phyloP scores from a whole-genome alignment of 2,329 filamentous ascomycete species.

The Pseudogymnoascus sp. region DNA sequence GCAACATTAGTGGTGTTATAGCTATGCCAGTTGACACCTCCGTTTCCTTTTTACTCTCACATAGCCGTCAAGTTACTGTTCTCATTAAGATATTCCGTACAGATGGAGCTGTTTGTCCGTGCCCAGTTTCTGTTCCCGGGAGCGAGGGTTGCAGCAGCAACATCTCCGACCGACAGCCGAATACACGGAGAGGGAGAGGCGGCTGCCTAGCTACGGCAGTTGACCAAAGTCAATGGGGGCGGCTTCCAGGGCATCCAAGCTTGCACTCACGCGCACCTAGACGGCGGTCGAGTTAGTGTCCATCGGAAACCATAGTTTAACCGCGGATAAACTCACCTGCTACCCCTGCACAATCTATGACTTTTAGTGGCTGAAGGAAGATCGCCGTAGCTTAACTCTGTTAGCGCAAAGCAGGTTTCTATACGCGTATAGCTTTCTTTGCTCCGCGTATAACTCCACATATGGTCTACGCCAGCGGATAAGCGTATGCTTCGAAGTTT shows the following conservation, averaged over 20 bases:
- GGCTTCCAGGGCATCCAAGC: neutral
- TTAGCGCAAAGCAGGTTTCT: too few species aligned
- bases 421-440: neutral
- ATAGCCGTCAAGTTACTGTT: neutral
- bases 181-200: neutral
- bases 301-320: neutral
- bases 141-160: neutral
- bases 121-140: neutral
- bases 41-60: too few species aligned
- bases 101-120: neutral
- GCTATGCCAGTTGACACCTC: too few species aligned
- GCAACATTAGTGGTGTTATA: too few species aligned
- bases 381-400: neutral
- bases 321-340: neutral
- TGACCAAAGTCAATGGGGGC: neutral
- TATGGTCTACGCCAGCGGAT: too few species aligned
- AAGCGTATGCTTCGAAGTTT: too few species aligned
- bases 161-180: neutral
- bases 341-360: neutral
- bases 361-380: neutral
- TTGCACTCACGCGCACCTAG: neutral
- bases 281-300: neutral
- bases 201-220: neutral
- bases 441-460: neutral
- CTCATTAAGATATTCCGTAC: neutral